Conservation (phyloP, 1,139 yeast species). For the Diutina rugosa region DNA sequence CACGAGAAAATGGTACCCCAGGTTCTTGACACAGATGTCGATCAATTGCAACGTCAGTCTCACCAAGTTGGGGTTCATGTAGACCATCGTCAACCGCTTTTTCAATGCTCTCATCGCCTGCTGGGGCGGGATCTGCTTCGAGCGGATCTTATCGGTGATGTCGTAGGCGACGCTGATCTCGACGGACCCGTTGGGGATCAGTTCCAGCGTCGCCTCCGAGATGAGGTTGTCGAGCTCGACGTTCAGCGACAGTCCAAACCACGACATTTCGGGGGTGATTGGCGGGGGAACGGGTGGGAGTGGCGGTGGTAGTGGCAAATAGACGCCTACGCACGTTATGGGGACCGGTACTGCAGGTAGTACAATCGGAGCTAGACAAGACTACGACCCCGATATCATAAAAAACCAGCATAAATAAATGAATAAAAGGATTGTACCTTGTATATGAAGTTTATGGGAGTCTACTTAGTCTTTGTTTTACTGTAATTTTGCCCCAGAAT, state of each 20-base stretch:
- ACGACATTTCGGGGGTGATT: constrained; percentile 29
- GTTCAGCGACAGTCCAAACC: constrained; percentile 41
- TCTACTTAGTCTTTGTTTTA: no score
- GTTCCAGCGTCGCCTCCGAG: constrained; percentile 72
- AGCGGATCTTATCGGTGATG: constrained; percentile 75
- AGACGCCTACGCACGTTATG: neutral
- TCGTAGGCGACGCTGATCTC: constrained; percentile 75
- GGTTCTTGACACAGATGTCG: constrained; percentile 85
- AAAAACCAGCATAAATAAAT: no score
- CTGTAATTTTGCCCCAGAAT: no score
- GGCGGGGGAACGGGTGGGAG: neutral
- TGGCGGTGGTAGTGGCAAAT: neutral
- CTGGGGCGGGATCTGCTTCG: constrained; percentile 70
- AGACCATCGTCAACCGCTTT: constrained; percentile 51
- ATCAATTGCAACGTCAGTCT: constrained; percentile 61
- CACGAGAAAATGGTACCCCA: constrained; percentile 73
- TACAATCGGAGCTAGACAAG: neutral
- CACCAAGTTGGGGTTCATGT: constrained; percentile 64
- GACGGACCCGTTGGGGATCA: constrained; percentile 84
- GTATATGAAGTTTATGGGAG: no score
- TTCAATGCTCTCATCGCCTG: constrained; percentile 79
- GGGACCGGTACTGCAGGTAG: neutral
- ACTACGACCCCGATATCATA: neutral
- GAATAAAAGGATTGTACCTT: no score
- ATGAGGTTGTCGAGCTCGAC: constrained; percentile 53